phyloP scores from a whole-genome alignment of 176 grass and related monocot species.

The Triticum turgidum region DNA sequence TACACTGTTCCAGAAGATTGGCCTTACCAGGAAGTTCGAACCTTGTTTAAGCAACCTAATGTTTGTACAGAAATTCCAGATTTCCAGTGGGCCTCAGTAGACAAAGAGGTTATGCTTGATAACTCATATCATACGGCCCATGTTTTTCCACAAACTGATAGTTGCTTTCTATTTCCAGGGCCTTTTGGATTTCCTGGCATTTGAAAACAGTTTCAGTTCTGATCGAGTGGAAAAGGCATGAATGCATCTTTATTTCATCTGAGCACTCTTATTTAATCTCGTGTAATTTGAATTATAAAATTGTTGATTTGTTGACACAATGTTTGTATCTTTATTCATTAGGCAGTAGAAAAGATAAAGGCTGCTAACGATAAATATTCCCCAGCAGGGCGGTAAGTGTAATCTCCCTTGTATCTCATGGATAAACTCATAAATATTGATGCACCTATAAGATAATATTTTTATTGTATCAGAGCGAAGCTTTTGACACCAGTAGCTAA shows the following conservation, averaged over 20 bases:
- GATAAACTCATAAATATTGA: conserved; percentile 16
- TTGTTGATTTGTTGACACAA: conserved; percentile 19
- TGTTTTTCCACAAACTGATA: conserved; percentile 28
- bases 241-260: neutral
- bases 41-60: conserved; percentile 78
- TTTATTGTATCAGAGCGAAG: conserved; percentile 42
- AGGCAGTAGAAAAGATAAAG: conserved; percentile 91
- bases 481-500: conserved; percentile 48
- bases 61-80: conserved; percentile 66
- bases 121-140: neutral
- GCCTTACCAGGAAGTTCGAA: conserved; percentile 87
- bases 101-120: conserved; percentile 57
- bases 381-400: conserved; percentile 56
- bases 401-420: conserved; percentile 14
- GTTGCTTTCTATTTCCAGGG: conserved; percentile 41
- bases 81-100: conserved; percentile 60
- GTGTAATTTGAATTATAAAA: neutral
- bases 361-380: conserved; percentile 61
- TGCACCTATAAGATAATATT: conserved; percentile 27
- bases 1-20: conserved; percentile 86
- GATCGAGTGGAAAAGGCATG: conserved; percentile 79
- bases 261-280: conserved; percentile 24
- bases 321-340: conserved; percentile 31
- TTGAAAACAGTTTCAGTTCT: conserved; percentile 79
- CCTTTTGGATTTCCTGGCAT: conserved; percentile 71